Conservation (phyloP, 139 green algal species). For the Chlorella sp. region DNA sequence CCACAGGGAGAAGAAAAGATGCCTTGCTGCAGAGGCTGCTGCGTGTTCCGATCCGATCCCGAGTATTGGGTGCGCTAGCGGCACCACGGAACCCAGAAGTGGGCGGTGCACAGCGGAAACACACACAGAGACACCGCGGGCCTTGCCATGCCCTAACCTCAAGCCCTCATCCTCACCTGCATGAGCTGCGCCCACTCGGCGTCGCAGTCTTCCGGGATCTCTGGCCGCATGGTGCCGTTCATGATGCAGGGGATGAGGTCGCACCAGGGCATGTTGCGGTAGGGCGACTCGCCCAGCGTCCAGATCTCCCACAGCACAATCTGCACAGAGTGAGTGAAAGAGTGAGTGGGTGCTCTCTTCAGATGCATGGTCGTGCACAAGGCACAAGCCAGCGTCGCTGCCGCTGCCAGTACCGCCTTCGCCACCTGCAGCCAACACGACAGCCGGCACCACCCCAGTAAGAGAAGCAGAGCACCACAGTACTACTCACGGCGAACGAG, state of each 20-base stretch:
- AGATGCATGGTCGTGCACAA: too few relatives aligned
- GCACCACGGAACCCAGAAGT: neutral
- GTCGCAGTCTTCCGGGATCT: slow-evolving; percentile 40
- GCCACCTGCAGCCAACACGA: too few relatives aligned
- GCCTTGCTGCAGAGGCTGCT: too few relatives aligned
- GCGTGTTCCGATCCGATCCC: too few relatives aligned
- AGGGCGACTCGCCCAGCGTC: slow-evolving; percentile 51
- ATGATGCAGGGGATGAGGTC: slow-evolving; percentile 51
- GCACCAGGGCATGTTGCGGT: slow-evolving; percentile 29
- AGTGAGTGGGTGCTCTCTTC: too few relatives aligned
- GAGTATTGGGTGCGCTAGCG: too few relatives aligned
- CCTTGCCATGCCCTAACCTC: neutral
- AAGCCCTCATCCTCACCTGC: slow-evolving; percentile 28
- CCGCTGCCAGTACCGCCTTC: too few relatives aligned
- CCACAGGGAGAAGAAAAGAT: too few relatives aligned
- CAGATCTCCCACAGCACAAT: slow-evolving; percentile 65
- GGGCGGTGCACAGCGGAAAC: neutral
- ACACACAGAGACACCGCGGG: neutral
- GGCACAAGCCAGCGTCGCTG: too few relatives aligned
- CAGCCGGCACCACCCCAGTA: too few relatives aligned
- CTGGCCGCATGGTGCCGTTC: slow-evolving; percentile 42
- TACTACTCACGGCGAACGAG: neutral
- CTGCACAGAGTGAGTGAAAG: too few relatives aligned
- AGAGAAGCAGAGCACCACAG: too few relatives aligned
- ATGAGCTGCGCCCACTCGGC: slow-evolving; percentile 48